Evolutionary conservation across 1,139 yeast species (phyloP).

Genomic region (Pneumocystis oryctolagi): DNA sequence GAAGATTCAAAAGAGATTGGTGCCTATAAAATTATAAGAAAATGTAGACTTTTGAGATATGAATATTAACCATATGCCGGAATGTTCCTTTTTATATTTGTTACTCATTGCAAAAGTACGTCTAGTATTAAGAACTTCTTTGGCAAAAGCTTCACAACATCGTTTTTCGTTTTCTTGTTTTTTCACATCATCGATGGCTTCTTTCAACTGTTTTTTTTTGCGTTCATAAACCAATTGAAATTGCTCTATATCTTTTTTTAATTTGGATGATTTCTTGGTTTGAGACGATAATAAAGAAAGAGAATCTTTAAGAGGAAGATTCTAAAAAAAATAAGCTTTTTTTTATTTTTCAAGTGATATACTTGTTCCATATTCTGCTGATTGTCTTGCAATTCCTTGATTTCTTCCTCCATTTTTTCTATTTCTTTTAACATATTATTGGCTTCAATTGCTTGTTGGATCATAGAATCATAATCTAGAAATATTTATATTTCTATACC

Average conservation of each 20-base stretch:
- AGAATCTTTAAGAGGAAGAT: slow-evolving; percentile 10
- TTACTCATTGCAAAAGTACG: slow-evolving; percentile 7
- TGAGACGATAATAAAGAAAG: slow-evolving; percentile 2
- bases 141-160: slow-evolving; percentile 7
- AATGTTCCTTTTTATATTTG: slow-evolving; percentile 15
- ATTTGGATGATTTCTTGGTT: slow-evolving; percentile 5
- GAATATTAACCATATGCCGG: slow-evolving; percentile 17
- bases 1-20: neutral
- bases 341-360: neutral
- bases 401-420: slow-evolving; percentile 19
- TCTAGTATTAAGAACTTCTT: slow-evolving; percentile 5
- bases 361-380: slow-evolving; percentile 35
- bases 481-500: neutral
- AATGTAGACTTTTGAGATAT: slow-evolving; percentile 14
- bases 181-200: slow-evolving; percentile 18
- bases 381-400: slow-evolving; percentile 15
- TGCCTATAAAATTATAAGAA: neutral
- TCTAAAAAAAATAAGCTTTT: slow-evolving; percentile 23
- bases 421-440: slow-evolving; percentile 19
- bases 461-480: slow-evolving; percentile 16
- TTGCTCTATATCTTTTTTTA: slow-evolving; percentile 7
- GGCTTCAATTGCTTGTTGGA: slow-evolving; percentile 16
- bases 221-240: slow-evolving; percentile 4
- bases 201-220: slow-evolving; percentile 25
- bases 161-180: neutral